These are phyloP conservation scores for Penicillium sp. DNA, from an alignment of 2,329 filamentous ascomycete species.

Conservation along the genomic window DNA sequence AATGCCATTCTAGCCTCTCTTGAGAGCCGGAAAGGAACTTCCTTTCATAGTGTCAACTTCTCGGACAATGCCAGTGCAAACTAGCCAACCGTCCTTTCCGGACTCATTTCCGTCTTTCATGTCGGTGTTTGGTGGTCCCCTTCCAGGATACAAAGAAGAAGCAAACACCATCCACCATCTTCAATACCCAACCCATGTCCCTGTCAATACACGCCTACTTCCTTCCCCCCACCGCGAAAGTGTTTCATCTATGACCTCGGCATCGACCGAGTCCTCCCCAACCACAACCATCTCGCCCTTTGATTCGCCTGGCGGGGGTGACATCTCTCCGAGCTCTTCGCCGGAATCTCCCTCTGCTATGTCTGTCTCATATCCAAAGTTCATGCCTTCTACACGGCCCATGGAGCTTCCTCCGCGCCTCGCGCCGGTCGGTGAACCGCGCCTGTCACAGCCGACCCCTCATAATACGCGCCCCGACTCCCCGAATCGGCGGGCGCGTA, in stretches of 20 bases:
- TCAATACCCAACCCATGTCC: constrained; percentile 28
- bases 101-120: constrained; percentile 53
- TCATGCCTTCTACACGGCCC: constrained; percentile 31
- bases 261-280: constrained; percentile 89
- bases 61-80: constrained; percentile 41
- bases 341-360: constrained; percentile 83
- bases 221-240: constrained; percentile 44
- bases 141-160: constrained; percentile 30
- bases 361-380: constrained; percentile 51
- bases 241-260: constrained; percentile 55
- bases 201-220: constrained; percentile 27
- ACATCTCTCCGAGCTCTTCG: constrained; percentile 86
- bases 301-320: constrained; percentile 84
- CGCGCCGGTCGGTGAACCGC: constrained; percentile 10
- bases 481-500: constrained; percentile 49
- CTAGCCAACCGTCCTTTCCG: constrained; percentile 39
- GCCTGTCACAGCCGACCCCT: constrained; percentile 20
- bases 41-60: constrained; percentile 24
- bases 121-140: constrained; percentile 51
- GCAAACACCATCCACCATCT: constrained; percentile 27
- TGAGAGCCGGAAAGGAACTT: constrained; percentile 16
- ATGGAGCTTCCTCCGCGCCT: constrained; percentile 25
- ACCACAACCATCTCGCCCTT: constrained; percentile 92
- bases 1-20: constrained; percentile 30
- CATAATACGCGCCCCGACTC: constrained; percentile 44